Conservation (phyloP, 2,329 filamentous ascomycete species). For the Cladosporium sphaerospermum region DNA sequence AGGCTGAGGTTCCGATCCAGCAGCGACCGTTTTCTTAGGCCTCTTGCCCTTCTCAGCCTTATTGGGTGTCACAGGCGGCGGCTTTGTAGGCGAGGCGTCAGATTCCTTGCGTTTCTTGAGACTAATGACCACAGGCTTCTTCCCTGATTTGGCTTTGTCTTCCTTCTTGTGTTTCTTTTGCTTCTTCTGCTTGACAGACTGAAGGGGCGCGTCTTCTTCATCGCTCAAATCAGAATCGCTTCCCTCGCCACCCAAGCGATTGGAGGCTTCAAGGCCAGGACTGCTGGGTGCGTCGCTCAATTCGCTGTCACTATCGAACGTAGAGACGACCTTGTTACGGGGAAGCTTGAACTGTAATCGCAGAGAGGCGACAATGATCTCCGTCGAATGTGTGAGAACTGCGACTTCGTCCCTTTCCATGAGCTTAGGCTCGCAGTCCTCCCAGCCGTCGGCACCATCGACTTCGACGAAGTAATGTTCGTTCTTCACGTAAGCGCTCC, state of each 20-base stretch:
- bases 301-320: constrained; percentile 11
- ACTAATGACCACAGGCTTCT: constrained; percentile 10
- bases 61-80: constrained; percentile 3
- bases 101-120: constrained; percentile 12
- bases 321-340: constrained; percentile 41
- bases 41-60: constrained; percentile 10
- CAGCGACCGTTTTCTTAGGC: constrained; percentile 13
- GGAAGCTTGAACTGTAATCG: constrained; percentile 64
- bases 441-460: constrained; percentile 7
- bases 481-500: constrained; percentile 65
- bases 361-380: constrained; percentile 67
- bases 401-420: constrained; percentile 43
- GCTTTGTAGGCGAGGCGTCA: constrained; percentile 1
- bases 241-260: constrained; percentile 45
- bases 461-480: constrained; percentile 28
- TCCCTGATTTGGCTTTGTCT: constrained; percentile 15
- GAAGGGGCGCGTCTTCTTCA: constrained; percentile 40
- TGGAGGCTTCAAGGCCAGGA: constrained; percentile 32
- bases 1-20: constrained; percentile 3
- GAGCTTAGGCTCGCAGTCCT: constrained; percentile 6
- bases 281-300: constrained; percentile 11
- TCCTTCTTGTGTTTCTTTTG: constrained; percentile 28
- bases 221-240: constrained; percentile 40
- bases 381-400: constrained; percentile 56
- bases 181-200: constrained; percentile 17